Base-by-base conservation (phyloP, 2,329 filamentous ascomycete genomes). In the Hirsutella minnesotensis region DNA sequence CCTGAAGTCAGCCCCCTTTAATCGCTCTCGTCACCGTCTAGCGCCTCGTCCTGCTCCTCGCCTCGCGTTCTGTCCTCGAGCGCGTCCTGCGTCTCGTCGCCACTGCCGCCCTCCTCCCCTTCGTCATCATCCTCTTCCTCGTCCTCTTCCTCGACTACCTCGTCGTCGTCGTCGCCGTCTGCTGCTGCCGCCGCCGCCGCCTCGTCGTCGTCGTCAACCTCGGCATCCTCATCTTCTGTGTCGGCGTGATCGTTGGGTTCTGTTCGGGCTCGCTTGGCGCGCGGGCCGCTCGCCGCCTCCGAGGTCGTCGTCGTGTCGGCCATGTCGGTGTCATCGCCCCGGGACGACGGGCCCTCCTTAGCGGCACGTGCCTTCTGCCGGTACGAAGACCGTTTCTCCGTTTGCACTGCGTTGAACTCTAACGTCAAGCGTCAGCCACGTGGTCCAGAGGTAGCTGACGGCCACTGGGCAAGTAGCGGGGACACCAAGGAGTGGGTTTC, bases 391-490 rank as follows among this genome's bases (percentile, higher is more conserved):
- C 83, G 79, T 64, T 88, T 88, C 44, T 81, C 79, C 18, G 80
- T 77, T 58, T 86, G 81, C 44, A 80, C 75, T 49, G 81, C 73
- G 56, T 79, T 84, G 69, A 84, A 87, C 58, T 84, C 80, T 83
- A 42, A 8, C 9, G 21, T 5, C 41, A 24, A 21, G 40, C 8
- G 33, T 34, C 33, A 34, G 33, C n/a, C 15, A 18, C 33, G 9
- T 8, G 9, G 8, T 34, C 33, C 4, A 15, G 24, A 21, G 18
- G 20, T 21, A 19, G 12, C 33, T 40, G 24, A n/a, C n/a, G n/a
- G n/a, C n/a, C n/a, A n/a, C n/a, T n/a, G n/a, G n/a, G n/a, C n/a
- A n/a, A n/a, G n/a, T n/a, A n/a, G n/a, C n/a, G n/a, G n/a, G n/a
- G n/a, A n/a, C n/a, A n/a, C n/a, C n/a, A n/a, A n/a, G n/a, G n/a